A percentile compares a stretch with the other conserved stretches of the same genome.
These are phyloP conservation scores for Tuber magnatum DNA, from an alignment of 495 filamentous ascomycete genomes.

Conservation along the genomic window DNA sequence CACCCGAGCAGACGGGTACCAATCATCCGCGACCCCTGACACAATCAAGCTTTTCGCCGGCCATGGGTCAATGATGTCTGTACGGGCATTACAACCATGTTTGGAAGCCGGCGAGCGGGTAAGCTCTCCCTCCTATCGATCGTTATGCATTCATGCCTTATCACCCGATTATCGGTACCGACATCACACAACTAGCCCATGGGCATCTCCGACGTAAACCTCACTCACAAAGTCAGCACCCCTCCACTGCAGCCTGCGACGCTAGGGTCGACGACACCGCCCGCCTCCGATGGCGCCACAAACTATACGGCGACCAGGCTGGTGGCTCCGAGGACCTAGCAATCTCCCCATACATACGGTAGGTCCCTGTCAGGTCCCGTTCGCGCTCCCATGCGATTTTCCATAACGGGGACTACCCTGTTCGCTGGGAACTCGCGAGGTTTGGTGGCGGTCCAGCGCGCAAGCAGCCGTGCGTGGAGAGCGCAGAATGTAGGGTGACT, in stretches of 20 bases:
- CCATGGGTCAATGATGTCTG: background rate
- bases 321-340: background rate
- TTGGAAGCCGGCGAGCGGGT: background rate
- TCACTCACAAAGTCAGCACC: too few relatives aligned
- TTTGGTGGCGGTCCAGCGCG: background rate
- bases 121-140: background rate
- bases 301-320: too few relatives aligned
- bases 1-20: background rate
- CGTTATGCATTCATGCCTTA: background rate
- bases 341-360: background rate
- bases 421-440: background rate
- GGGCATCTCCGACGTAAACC: too few relatives aligned
- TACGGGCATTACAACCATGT: background rate
- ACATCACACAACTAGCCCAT: background rate
- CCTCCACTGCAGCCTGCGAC: too few relatives aligned
- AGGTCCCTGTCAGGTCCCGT: background rate
- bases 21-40: background rate
- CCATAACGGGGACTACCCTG: background rate
- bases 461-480: background rate
- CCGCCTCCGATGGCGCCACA: too few relatives aligned
- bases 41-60: background rate
- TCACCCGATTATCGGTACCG: background rate
- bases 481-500: background rate
- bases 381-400: background rate
- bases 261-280: too few relatives aligned